A percentile compares a stretch with the other conserved stretches of the same genome.
These are phyloP conservation scores for Crepidotus variabilis DNA, from an alignment of 768 basidiomycete species.

Conservation along the genomic window DNA sequence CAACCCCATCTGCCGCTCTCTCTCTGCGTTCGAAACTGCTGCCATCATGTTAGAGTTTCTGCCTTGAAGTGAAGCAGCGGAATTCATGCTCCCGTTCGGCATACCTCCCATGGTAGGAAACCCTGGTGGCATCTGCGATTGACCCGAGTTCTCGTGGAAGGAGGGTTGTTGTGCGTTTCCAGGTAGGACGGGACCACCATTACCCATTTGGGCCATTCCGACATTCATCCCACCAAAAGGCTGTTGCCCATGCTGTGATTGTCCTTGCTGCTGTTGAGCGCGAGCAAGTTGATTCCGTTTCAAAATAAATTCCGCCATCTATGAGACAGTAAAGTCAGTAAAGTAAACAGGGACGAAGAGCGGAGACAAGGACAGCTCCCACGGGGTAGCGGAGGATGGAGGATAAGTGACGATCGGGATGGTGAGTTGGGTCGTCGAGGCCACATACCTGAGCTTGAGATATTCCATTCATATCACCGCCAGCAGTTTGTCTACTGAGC, in stretches of 20 bases:
- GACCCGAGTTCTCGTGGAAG: constrained; percentile 18
- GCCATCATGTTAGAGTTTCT: constrained; percentile 9
- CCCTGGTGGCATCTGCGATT: constrained; percentile 13
- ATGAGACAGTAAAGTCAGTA: constrained; percentile 7
- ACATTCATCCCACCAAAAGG: constrained; percentile 32
- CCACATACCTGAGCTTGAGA: constrained; percentile 17
- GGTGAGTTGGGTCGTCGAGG: constrained; percentile 4
- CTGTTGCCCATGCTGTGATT: constrained; percentile 36
- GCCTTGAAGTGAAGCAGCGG: constrained; percentile 10
- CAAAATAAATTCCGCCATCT: constrained; percentile 27
- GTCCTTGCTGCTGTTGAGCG: constrained; percentile 7
- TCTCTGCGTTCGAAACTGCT: not conserved
- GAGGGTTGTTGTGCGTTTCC: constrained; percentile 24
- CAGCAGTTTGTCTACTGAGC: constrained; percentile 20
- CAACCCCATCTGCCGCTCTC: constrained; percentile 6
- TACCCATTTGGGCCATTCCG: constrained; percentile 35
- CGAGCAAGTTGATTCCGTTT: constrained; percentile 18
- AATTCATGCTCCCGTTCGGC: constrained; percentile 13
- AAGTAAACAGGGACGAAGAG: constrained; percentile 10
- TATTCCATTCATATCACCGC: constrained; percentile 14
- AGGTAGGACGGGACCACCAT: constrained; percentile 23
- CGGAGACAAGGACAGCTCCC: constrained; percentile 20
- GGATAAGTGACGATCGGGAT: constrained; percentile 10
- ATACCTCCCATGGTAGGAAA: constrained; percentile 20
- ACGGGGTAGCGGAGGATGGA: constrained; percentile 12